Evolutionary conservation across 345 rosid genomes (phyloP).

Genomic region (Geranium rotundifolium): DNA sequence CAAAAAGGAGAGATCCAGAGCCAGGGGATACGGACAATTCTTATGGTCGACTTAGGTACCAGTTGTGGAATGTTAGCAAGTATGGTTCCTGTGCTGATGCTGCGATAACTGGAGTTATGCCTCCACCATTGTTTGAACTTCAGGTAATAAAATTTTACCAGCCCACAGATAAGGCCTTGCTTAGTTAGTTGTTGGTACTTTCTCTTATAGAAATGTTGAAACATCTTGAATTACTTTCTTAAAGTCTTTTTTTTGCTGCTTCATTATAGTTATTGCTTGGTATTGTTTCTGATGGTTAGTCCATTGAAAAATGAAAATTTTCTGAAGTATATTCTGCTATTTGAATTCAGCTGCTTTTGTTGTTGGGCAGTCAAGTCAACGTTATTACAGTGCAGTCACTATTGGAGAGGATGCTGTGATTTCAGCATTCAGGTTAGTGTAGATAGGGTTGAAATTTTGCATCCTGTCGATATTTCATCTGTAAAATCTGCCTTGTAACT

Average conservation of each 20-base stretch:
- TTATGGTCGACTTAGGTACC: constrained; percentile 50
- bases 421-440: constrained; percentile 78
- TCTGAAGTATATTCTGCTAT: constrained; percentile 39
- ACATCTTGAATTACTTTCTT: background rate
- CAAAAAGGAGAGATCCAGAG: constrained; percentile 25
- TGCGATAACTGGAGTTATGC: constrained; percentile 81
- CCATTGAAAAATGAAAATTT: constrained; percentile 17
- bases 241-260: background rate
- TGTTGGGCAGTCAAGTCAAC: constrained; percentile 98
- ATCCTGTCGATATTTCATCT: too few species aligned
- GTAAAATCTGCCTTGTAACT: background rate
- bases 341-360: constrained; percentile 85
- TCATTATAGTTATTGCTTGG: background rate
- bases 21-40: constrained; percentile 30
- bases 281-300: constrained; percentile 17
- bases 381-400: constrained; percentile 79
- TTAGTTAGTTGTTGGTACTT: background rate
- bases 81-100: constrained; percentile 75
- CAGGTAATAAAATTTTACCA: constrained; percentile 36
- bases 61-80: constrained; percentile 82
- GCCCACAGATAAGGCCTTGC: background rate
- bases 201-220: background rate
- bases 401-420: constrained; percentile 93
- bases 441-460: too few species aligned
- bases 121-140: constrained; percentile 81